These are phyloP conservation scores for Eucalyptus regnans DNA, from an alignment of 345 rosid genomes.

Conservation along the genomic window DNA sequence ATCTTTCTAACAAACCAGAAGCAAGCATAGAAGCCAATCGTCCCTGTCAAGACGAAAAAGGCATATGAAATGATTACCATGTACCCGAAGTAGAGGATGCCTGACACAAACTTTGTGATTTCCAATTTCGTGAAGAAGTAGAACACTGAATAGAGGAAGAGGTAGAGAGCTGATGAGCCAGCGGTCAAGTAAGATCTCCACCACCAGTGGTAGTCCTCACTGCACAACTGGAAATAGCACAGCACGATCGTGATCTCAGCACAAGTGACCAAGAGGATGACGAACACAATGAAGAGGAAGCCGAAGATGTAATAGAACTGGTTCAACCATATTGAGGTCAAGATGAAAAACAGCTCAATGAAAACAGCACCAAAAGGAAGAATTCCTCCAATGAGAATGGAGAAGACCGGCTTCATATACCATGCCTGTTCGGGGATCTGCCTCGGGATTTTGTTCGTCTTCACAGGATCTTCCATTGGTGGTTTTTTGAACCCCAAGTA, in stretches of 20 bases:
- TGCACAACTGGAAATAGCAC: conserved; percentile 96
- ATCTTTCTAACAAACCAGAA: conserved; percentile 96
- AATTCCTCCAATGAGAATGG: conserved; percentile 90
- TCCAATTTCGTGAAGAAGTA: conserved; percentile 95
- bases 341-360: conserved; percentile 93
- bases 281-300: conserved; percentile 89
- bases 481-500: conserved; percentile 92
- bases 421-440: conserved; percentile 95
- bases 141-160: conserved; percentile 90
- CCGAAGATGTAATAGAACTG: conserved; percentile 99
- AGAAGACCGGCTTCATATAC: conserved; percentile 94
- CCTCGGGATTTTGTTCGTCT: conserved; percentile 92
- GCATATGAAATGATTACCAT: conserved; percentile 83
- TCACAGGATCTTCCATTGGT: conserved; percentile 81
- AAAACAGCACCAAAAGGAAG: conserved; percentile 97
- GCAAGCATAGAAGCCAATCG: conserved; percentile 94
- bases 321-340: conserved; percentile 96
- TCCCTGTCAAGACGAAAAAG: conserved; percentile 88
- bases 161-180: conserved; percentile 91
- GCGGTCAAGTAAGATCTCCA: conserved; percentile 97
- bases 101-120: conserved; percentile 83
- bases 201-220: conserved; percentile 98
- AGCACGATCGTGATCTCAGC: conserved; percentile 92
- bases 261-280: conserved; percentile 78
- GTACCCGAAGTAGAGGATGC: conserved; percentile 88